phyloP scores from a whole-genome alignment of 2,329 filamentous ascomycete genomes.

The Calonectria hongkongensis region DNA sequence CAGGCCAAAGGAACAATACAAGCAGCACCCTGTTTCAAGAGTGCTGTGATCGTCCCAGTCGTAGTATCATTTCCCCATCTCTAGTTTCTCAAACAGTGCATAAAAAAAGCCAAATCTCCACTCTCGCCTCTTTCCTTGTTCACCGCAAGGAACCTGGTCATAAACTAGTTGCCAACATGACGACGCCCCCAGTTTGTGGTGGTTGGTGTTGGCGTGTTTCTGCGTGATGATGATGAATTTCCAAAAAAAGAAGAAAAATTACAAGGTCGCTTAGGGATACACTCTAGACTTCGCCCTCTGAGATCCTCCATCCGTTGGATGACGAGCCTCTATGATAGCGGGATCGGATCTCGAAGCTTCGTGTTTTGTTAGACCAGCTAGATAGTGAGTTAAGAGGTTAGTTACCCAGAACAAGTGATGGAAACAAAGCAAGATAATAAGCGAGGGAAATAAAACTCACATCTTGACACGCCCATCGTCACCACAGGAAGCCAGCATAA shows the following conservation, averaged over 20 bases:
- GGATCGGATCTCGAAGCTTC: constrained; percentile 48
- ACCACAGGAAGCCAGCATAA: constrained; percentile 92
- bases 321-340: constrained; percentile 44
- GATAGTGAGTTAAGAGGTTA: neutral
- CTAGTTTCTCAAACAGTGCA: constrained; percentile 35
- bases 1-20: constrained; percentile 16
- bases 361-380: constrained; percentile 56
- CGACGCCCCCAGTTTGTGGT: neutral
- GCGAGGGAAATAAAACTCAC: constrained; percentile 70
- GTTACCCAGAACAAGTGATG: neutral
- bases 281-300: constrained; percentile 42
- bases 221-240: constrained; percentile 13
- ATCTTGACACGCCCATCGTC: constrained; percentile 92
- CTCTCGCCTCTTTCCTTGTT: constrained; percentile 10
- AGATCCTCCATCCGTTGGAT: constrained; percentile 50
- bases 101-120: constrained; percentile 26
- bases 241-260: constrained; percentile 39
- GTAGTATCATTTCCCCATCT: constrained; percentile 25
- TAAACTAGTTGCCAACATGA: constrained; percentile 21
- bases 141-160: constrained; percentile 11
- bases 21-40: constrained; percentile 11
- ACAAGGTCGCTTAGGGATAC: neutral
- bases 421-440: neutral
- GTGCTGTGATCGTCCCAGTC: constrained; percentile 22
- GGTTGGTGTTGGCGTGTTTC: constrained; percentile 8